These are phyloP conservation scores for Verticillium tricorpus DNA, from an alignment of 2,329 filamentous ascomycete genomes.

Conservation along the genomic window DNA sequence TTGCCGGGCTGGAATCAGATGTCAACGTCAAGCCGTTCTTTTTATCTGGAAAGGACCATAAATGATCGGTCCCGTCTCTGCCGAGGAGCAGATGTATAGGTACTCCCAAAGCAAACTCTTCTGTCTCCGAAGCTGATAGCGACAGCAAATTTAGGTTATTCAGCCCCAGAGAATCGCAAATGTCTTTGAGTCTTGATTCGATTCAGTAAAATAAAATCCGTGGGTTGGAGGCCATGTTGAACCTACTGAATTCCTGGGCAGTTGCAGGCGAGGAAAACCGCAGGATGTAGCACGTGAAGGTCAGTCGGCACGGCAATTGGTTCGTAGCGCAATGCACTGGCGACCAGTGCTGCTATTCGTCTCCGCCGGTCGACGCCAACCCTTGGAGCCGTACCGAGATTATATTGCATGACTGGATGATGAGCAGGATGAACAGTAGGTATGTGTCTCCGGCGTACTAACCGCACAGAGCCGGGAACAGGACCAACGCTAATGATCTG, in stretches of 20 bases:
- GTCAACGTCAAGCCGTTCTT: background rate
- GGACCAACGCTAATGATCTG: background rate
- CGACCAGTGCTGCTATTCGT: background rate
- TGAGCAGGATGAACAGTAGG: background rate
- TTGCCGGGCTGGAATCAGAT: too few species aligned
- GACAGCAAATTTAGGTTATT: background rate
- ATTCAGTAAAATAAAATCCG: background rate
- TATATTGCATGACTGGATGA: background rate
- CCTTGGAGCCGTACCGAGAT: background rate
- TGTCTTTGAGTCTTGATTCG: background rate
- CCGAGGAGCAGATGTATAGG: background rate
- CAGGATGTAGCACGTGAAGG: background rate
- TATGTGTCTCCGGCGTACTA: background rate
- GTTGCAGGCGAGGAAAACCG: background rate
- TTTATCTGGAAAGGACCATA: background rate
- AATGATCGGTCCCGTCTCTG: background rate
- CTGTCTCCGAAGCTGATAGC: background rate
- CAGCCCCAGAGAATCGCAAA: background rate
- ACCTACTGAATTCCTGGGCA: background rate
- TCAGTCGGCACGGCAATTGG: background rate
- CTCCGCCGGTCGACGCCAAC: background rate
- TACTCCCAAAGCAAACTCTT: background rate
- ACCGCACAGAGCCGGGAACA: background rate
- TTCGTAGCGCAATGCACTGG: background rate
- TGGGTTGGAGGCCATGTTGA: background rate